Percentiles rank a stretch among this genome's conserved stretches.
phyloP scores from a whole-genome alignment of 73 alveolate species.

The Blepharisma japonicum region DNA sequence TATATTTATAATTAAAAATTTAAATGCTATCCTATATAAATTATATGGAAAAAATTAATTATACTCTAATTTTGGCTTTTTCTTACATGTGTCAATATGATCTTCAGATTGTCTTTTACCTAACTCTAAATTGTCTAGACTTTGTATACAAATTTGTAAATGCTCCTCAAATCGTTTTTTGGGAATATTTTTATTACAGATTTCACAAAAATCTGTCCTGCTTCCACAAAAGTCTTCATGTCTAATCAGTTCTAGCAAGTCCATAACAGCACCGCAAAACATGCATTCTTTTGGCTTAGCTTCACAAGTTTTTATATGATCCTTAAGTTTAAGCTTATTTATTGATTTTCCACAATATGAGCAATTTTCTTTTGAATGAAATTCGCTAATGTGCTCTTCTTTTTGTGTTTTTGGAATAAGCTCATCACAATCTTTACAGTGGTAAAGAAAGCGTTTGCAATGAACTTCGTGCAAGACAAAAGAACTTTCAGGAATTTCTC shows the following conservation, averaged over 20 bases:
- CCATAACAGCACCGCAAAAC: constrained; percentile 5
- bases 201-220: constrained; percentile 11
- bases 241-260: not conserved
- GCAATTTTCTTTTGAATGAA: constrained; percentile 18
- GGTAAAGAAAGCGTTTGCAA: not conserved
- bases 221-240: constrained; percentile 22
- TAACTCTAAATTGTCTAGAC: not conserved
- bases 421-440: constrained; percentile 14
- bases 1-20: too few relatives aligned
- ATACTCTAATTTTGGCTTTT: not conserved
- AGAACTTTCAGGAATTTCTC: not conserved
- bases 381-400: not conserved
- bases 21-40: too few relatives aligned
- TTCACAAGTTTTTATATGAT: not conserved
- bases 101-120: not conserved
- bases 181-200: not conserved
- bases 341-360: not conserved
- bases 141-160: not conserved
- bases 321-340: not conserved
- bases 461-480: constrained; percentile 24
- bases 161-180: constrained; percentile 3
- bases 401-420: not conserved
- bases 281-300: not conserved
- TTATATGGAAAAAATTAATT: not conserved
- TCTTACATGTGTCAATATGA: not conserved